A percentile compares a stretch with the other conserved stretches of the same genome.
phyloP scores from a whole-genome alignment of 208 protist genomes.

The Trypanosoma vivax region DNA sequence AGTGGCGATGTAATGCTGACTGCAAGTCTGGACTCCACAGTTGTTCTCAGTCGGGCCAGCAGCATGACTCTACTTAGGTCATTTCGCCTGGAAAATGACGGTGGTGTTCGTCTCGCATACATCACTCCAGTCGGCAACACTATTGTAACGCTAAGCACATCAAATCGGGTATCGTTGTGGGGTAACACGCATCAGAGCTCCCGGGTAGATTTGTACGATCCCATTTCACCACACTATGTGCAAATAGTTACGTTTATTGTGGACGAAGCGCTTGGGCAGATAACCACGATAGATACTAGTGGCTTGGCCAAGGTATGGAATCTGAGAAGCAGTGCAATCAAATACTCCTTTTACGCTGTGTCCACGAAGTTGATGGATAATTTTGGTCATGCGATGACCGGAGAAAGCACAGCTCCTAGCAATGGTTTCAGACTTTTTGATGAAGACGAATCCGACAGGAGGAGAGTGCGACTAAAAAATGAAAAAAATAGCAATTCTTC shows the following conservation, averaged over 20 bases:
- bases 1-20: conserved; percentile 12
- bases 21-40: conserved; percentile 14
- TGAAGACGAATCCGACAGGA: conserved; percentile 10
- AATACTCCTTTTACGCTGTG: conserved; percentile 69
- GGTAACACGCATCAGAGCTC: conserved; percentile 26
- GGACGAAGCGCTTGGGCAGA: conserved; percentile 57
- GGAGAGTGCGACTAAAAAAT: not conserved
- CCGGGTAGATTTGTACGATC: conserved; percentile 63
- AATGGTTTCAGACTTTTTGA: conserved; percentile 21
- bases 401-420: not conserved
- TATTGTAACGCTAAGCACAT: conserved; percentile 19
- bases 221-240: conserved; percentile 56
- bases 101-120: conserved; percentile 21
- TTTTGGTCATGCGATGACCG: conserved; percentile 14
- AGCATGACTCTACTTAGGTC: conserved; percentile 7
- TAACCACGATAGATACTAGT: conserved; percentile 57
- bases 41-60: conserved; percentile 16
- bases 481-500: not conserved
- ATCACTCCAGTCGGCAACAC: conserved; percentile 17
- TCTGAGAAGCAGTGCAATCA: conserved; percentile 29
- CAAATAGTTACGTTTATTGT: conserved; percentile 48
- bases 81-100: conserved; percentile 11
- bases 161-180: conserved; percentile 30
- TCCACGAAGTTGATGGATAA: conserved; percentile 14
- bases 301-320: conserved; percentile 76